Base-by-base conservation (phyloP, 805 yeast species). In the Candida quercuum region DNA sequence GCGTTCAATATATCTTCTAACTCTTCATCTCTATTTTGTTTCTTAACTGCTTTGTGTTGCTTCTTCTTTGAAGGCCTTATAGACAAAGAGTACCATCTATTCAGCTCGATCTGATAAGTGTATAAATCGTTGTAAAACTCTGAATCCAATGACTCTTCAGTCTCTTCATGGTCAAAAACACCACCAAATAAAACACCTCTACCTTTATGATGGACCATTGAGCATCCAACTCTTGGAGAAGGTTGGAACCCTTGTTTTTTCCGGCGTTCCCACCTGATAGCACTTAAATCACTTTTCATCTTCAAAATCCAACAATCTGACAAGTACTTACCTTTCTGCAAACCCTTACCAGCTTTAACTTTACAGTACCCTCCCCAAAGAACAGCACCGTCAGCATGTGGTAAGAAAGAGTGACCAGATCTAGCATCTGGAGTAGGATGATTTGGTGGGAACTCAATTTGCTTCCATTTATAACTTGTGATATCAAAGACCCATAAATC, bases 161-260 rank as follows among this genome's bases (percentile, higher is more conserved):
- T 91, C 61, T 91, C 99, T 49, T 89, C 96, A 43, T 74, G 85
- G 60, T 91, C 98, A 52, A 76, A 89, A 12, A 93, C 99, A 51
- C 98, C 98, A 27, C 98, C 98, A 64, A 91, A 93, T 54, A 89
- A 52, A 9, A 91, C 72, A 40, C 97, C 97, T 65, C 97, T 78
- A 41, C 94, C 94, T 51, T 86, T 84, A 61, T 91, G 98, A 47
- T 71, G 71, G 9, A 80, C 88, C 81, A 91, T 76, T 4, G 94
- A 81, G 54, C 95, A 84, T 0, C 99, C 98, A n/a, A 86, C 96
- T 51, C 98, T 74, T 12, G 97, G 85, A 2, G 91, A 76, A 4
- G 97, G 97, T 43, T 81, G 88, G 57, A 81, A 85, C 3, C 95
- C 95, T 55, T 86, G 91, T 49, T 86, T 87, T 43, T 86, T 76